Percentiles rank a stretch among this genome's conserved stretches.
phyloP scores from a whole-genome alignment of 192 early-diverging fungal species.

The Dissophora globulifera region DNA sequence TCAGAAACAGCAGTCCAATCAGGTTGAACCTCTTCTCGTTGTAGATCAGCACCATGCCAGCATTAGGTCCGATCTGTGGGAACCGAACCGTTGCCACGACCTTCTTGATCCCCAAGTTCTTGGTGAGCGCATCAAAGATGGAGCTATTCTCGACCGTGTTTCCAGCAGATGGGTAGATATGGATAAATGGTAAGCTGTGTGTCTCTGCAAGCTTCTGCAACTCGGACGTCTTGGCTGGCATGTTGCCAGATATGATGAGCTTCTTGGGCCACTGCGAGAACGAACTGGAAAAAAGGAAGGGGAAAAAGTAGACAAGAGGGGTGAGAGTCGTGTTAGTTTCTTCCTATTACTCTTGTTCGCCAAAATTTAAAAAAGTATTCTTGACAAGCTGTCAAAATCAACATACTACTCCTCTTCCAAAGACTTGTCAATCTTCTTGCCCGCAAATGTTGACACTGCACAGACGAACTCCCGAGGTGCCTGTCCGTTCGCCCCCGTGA shows the following conservation, averaged over 20 bases:
- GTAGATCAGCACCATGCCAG: slow-evolving; percentile 49
- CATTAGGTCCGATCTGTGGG: slow-evolving; percentile 38
- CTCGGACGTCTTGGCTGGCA: slow-evolving; percentile 46
- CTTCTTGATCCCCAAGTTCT: slow-evolving; percentile 30
- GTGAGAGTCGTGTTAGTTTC: too few species aligned
- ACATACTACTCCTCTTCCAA: slow-evolving; percentile 51
- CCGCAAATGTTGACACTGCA: slow-evolving; percentile 40
- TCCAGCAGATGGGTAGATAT: slow-evolving; percentile 36
- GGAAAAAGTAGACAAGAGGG: neutral
- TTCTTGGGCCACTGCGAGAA: slow-evolving; percentile 45
- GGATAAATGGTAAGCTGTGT: slow-evolving; percentile 37
- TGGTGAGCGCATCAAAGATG: slow-evolving; percentile 35
- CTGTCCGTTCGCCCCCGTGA: slow-evolving; percentile 6
- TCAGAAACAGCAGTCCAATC: slow-evolving; percentile 39
- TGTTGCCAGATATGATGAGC: slow-evolving; percentile 24
- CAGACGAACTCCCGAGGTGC: slow-evolving; percentile 27
- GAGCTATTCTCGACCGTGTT: slow-evolving; percentile 41
- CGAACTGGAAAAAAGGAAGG: slow-evolving; percentile 9
- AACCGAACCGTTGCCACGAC: slow-evolving; percentile 38
- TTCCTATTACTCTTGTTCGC: too few species aligned
- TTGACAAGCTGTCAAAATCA: neutral
- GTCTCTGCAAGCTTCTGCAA: slow-evolving; percentile 37
- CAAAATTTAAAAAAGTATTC: neutral
- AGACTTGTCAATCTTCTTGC: slow-evolving; percentile 42
- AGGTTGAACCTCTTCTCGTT: slow-evolving; percentile 43